A percentile compares a stretch with the other conserved stretches of the same genome.
phyloP scores from a whole-genome alignment of 768 basidiomycete species.

The Podaxis sp. region DNA sequence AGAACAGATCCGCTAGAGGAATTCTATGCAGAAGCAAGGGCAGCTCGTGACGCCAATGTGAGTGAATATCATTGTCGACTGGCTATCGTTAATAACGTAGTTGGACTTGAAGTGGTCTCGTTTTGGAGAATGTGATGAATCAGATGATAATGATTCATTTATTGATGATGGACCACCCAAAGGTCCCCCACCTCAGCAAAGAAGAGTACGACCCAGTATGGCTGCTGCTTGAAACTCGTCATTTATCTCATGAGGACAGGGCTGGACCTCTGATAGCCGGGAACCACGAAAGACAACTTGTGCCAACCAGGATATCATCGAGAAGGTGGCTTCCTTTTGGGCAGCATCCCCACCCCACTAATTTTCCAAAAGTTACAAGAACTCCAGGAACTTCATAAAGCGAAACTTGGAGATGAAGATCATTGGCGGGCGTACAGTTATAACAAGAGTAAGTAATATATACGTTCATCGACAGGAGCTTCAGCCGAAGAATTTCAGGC shows the following conservation, averaged over 20 bases:
- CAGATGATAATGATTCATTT: slow-evolving; percentile 16
- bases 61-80: neutral
- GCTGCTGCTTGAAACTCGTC: neutral
- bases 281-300: slow-evolving; percentile 30
- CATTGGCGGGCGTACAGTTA: slow-evolving; percentile 65
- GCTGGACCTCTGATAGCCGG: slow-evolving; percentile 63
- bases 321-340: slow-evolving; percentile 44
- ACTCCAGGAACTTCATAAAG: slow-evolving; percentile 59
- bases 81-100: neutral
- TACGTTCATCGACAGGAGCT: neutral
- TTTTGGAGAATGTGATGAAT: slow-evolving; percentile 32
- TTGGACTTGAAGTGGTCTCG: slow-evolving; percentile 26
- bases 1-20: slow-evolving; percentile 53
- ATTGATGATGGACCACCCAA: neutral
- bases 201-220: slow-evolving; percentile 13
- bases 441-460: slow-evolving; percentile 48
- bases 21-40: slow-evolving; percentile 57
- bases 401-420: slow-evolving; percentile 56
- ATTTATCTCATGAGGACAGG: slow-evolving; percentile 30
- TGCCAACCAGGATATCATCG: slow-evolving; percentile 69
- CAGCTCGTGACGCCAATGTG: slow-evolving; percentile 23
- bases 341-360: neutral
- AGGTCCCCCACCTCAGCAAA: slow-evolving; percentile 2
- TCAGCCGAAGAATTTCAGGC: slow-evolving; percentile 31
- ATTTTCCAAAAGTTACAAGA: slow-evolving; percentile 49